Base-by-base conservation (phyloP, 805 yeast species). In the Cephaloascus albidus region DNA sequence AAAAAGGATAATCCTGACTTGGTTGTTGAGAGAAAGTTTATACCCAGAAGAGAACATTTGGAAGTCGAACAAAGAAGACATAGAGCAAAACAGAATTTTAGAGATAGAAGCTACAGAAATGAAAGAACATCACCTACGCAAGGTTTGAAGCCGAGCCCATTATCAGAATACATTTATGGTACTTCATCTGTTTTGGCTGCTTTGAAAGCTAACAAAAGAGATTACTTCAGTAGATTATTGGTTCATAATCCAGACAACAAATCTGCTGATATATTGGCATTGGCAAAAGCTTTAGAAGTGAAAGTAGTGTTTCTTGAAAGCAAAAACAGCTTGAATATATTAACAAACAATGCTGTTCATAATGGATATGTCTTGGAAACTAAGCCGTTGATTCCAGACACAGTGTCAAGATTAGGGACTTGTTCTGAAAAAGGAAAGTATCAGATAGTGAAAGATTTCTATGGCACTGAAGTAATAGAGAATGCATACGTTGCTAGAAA, bases 321-420 rank as follows among this genome's bases (percentile, higher is more conserved):
- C 18, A 70, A 70, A 44, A 75, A 74, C 45, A 78, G 74, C 23
- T 57, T 87, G 47, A 81, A 84, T 49, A 53, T 63, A 4, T 54
- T 85, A 48, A 70, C 87, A 18, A 65, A 72, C 20, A 74, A 78
- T 48, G 89, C 79, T 4, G 85, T 84, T 10, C 95, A 87, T 60
- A 87, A 88, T 56, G 90, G 90, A 15, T 68, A 78, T 20, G 90
- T 84, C 1, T 52, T 85, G 37, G 86, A 82, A 50, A 73, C 90
- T 0, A 74, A 74, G 44, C 76, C 78, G 5, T 49, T 81, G 1
- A 45, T 57, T 38, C 49, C 63, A 44, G 43, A 68, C 46, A 42
- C 56, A 39, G 38, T 55, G 52, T 10, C 35, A 43, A 42, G 45
- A 26, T 50, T 72, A 28, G 70, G 67, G 1, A 44, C 42, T 10